Base-by-base conservation (phyloP, 805 yeast genomes). In the Sugiyamaella mastotermitis region DNA sequence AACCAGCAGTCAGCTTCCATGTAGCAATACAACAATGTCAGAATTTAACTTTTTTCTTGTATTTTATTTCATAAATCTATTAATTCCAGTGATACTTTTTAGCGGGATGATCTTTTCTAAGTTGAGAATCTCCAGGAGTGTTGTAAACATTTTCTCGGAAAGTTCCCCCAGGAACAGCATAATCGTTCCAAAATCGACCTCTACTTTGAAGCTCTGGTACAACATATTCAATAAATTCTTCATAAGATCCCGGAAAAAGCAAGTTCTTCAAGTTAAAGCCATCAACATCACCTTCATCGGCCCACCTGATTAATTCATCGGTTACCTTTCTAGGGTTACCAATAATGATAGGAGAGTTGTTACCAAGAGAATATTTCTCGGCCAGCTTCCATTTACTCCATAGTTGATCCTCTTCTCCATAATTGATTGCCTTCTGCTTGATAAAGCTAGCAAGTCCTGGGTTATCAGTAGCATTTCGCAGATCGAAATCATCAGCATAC, bases 251-350 rank as follows among this genome's bases (percentile, higher is more conserved):
- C 15, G 65, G 67, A 19, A 55, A 47, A 3, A 61, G 51, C 1
- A 69, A 59, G 42, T 61, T 62, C 1, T 64, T 57, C 28, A 67
- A 47, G 38, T 67, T 67, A 46, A 67, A 65, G 2, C 72, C 72
- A 45, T 67, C 72, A 17, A 67, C 56, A 33, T 58, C 68, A 15
- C 64, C 55, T 20, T 57, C 50, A 11, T 59, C 60, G 4, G 62
- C 64, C 63, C 67, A 68, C 31, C 50, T 41, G 35, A 65, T 66
- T 14, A 67, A 52, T 41, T 57, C 59, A 40, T 67, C 67, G 7
- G 68, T 70, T 15, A 67, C 65, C 34, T 60, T 58, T 10, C 42
- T 36, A 2, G 66, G 55, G 5, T 61, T 57, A 1, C 72, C 71
- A 30, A 49, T 50, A 24, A 57, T 46, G 6, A 56, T 53, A 17